Base-by-base conservation (phyloP, 2,329 filamentous ascomycete species). In the Chrysoporthe cubensis region DNA sequence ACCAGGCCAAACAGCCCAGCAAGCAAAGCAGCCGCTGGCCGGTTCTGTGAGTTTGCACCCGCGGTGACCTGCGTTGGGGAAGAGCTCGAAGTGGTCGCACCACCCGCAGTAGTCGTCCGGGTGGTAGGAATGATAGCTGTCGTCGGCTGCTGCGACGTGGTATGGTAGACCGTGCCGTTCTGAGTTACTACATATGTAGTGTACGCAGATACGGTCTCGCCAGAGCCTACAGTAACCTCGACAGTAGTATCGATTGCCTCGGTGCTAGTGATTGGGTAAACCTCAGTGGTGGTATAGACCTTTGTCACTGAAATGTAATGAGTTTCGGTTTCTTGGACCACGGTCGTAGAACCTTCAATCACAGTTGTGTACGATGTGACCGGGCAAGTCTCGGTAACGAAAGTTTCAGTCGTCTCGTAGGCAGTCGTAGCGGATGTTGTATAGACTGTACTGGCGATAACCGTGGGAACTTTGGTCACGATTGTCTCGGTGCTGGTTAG, bases 301-400 rank as follows among this genome's bases (percentile, higher is more conserved):
- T 78, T 75, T 11, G 81, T 80, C 37, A 74, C 73, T 34, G 76
- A 76, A 3, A 80, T 73, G 7, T 80, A 82, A 73, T 81, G 75
- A 2, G 81, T 82, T 67, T 76, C 75, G 7, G 83, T 85, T 69
- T 78, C 71, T 5, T 80, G 82, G 59, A 83, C 66, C 61, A 79
- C 78, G 57, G 81, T 73, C 11, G 81, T 84, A 59, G 72, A 76
- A 34, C 80, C 80, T 65, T 75, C 72, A 1, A 79, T 78, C 52
- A 82, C 76, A n/a, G 82, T 84, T 5, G 81, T 81, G 73, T 80
- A 79, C 62, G 75, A 76, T 63, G 76, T 79, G 62, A 78, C 80
- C 8, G 79, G 78, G 72, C 73, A 78, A 14, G 80, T 79, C 56
- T 80, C 77, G 32, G 78, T 79, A 63, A 76, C 72, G 64, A 78